phyloP scores from a whole-genome alignment of 768 basidiomycete species.

The Phlebiopsis gigantea region DNA sequence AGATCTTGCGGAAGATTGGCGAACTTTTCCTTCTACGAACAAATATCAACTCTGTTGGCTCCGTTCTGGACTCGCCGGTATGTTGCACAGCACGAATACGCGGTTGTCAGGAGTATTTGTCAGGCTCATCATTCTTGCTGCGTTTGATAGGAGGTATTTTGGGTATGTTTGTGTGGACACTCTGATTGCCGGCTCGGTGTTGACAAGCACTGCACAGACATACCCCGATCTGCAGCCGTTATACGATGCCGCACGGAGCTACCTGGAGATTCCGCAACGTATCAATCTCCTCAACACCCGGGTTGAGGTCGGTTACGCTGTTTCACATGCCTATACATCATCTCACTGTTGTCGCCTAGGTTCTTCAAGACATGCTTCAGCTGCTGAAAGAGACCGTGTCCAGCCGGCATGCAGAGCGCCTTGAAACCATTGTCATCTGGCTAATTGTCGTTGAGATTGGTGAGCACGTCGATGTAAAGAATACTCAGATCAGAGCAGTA shows the following conservation, averaged over 20 bases:
- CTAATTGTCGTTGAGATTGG: constrained; percentile 88
- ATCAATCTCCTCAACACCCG: constrained; percentile 91
- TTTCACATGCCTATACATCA: background rate
- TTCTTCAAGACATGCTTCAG: constrained; percentile 95
- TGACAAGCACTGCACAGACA: constrained; percentile 43
- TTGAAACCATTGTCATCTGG: constrained; percentile 90
- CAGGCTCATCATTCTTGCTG: background rate
- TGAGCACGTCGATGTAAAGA: constrained; percentile 27
- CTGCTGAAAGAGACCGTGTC: constrained; percentile 93
- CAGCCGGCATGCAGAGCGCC: constrained; percentile 81
- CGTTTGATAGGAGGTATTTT: constrained; percentile 76
- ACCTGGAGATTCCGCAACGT: constrained; percentile 91
- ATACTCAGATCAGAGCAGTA: background rate
- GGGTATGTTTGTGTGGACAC: constrained; percentile 48
- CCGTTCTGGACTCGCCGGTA: constrained; percentile 93
- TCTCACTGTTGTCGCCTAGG: constrained; percentile 36
- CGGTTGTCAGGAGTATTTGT: background rate
- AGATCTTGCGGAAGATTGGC: constrained; percentile 98
- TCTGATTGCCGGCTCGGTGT: background rate
- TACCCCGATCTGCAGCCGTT: constrained; percentile 94
- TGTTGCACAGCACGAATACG: constrained; percentile 20
- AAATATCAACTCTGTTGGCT: constrained; percentile 93
- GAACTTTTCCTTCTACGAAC: constrained; percentile 90
- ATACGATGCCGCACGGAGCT: constrained; percentile 90
- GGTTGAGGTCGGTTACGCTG: constrained; percentile 59